Evolutionary conservation across 495 filamentous ascomycete genomes (phyloP).

Genomic region (Podospora pseudopauciseta): DNA sequence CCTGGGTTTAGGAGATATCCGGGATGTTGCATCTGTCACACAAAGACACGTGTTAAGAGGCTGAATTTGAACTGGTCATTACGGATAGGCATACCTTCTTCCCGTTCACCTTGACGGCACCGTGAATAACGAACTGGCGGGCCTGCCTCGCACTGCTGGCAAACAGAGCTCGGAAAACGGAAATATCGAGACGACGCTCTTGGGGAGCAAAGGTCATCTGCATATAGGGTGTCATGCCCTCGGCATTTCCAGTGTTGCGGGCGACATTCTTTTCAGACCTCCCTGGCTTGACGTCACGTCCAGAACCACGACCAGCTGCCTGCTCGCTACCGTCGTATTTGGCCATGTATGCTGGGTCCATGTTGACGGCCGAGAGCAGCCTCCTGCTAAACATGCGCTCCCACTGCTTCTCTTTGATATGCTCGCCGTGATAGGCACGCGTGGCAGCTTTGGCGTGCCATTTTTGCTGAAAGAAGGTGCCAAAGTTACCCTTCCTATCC

Average conservation of each 20-base stretch:
- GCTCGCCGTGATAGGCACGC: conserved; percentile 90
- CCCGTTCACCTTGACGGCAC: conserved; percentile 91
- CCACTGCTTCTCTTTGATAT: conserved; percentile 87
- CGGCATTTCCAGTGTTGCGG: not conserved
- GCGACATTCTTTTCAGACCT: not conserved
- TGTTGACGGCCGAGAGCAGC: conserved; percentile 75
- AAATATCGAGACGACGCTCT: conserved; percentile 85
- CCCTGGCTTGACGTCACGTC: conserved; percentile 28
- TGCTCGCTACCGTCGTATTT: conserved; percentile 71
- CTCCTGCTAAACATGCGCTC: conserved; percentile 80
- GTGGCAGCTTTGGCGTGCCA: conserved; percentile 79
- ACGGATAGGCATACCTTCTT: conserved; percentile 62
- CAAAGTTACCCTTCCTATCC: conserved; percentile 26
- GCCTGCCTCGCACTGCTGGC: conserved; percentile 93
- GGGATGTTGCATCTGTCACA: conserved; percentile 78
- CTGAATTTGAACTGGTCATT: not conserved
- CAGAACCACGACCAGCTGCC: conserved; percentile 78
- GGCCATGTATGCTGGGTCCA: conserved; percentile 76
- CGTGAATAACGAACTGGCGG: conserved; percentile 89
- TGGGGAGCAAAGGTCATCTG: conserved; percentile 88
- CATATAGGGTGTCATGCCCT: conserved; percentile 71
- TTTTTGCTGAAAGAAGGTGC: conserved; percentile 97
- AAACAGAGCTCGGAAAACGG: conserved; percentile 88
- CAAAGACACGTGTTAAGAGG: not conserved
- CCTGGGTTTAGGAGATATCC: conserved; percentile 95